Evolutionary conservation across 1,284 basidiomycete genomes (phyloP), one percentile per base, ranked within the genome.

Genomic region (Sutorius eximius): DNA sequence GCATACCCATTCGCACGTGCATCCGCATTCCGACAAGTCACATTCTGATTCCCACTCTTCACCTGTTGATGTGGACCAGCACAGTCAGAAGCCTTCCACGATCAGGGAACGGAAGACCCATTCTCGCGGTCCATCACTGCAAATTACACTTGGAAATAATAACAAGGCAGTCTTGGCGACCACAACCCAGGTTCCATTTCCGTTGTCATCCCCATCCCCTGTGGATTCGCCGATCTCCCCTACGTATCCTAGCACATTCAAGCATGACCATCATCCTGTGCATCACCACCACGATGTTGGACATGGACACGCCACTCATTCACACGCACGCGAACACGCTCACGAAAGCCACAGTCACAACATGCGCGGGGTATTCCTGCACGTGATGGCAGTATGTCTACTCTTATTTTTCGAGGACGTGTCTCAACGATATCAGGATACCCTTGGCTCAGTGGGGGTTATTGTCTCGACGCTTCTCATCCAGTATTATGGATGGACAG

Each of bases 281-380:
- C 61, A 58, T 32, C 73, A 71, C 3, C 76, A 80, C 30, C 52
- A 60, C 40, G 51, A 64, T 49, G 49, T 50, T 54, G 58, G 59
- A 50, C 82, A 86, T 61, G 77, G 79, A 58, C 83, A 86, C 57
- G 61, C 71, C 3, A 58, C 65, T 42, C 61, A 65, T 37, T 71
- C 69, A 1, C 77, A 81, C 62, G 67, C 66, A 11, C 80, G 79
- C 63, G 71, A 71, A 20, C 78, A 84, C 51, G 74, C 77, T 22
- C 85, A 91, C 65, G 88, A 89, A 71, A 87, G 89, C 0, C 93
- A 96, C 66, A 94, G 91, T 71, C 94, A 99, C 73, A 99, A 99
- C 71, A 99, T 99, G 97, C 89, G 95, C 45, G 97, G 97, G n/a
- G 95, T 99, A 13, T 99, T 99, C 71, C 75, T 99, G 57, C 89